Base-by-base conservation (phyloP, 2,329 filamentous ascomycete species). In the Triangularia verruculosa region DNA sequence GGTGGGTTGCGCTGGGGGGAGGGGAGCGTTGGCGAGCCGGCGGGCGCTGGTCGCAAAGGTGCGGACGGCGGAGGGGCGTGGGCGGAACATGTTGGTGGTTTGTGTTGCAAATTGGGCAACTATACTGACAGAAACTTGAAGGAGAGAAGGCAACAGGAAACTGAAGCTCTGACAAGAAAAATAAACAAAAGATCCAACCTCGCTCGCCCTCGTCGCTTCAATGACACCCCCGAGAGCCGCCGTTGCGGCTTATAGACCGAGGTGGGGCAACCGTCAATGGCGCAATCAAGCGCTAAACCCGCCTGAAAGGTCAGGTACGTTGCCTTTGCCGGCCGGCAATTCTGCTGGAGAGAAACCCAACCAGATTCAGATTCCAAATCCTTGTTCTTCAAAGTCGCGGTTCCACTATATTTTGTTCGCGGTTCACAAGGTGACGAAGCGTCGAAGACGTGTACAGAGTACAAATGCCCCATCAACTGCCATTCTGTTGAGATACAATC, bases 31-130 rank as follows among this genome's bases (percentile, higher is more conserved):
- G 64, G 78, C 78, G 68, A 79, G 77, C 64, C 86, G 83, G 70
- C 82, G 78, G 65, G 86, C 85, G 64, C 85, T 86, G 22, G 85
- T 86, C 62, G 86, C 83, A 71, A 95, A 89, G 66, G 86, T 84
- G 72, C 89, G 86, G 67, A 86, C 81, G 72, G 87, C 81, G 39
- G 39, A 47, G 39, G 39, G 39, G 72, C 85, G 85, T 65, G 86
- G 86, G 72, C 88, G 85, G 70, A 92, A 87, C 90, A 93, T 93
- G 54, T 57, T 61, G 56, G 27, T 43, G 43, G n/a, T 54, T 47
- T 32, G 51, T 53, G n/a, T 58, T 43, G 34, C 39, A 15, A 24
- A 12, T n/a, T 9, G 20, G 52, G 52, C 39, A 47, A 47, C 25
- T 8, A 59, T 56, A 47, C 54, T 15, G 51, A 30, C 12, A 8